phyloP scores from a whole-genome alignment of 805 yeast genomes.

The Zygosaccharomyces kombuchaensis region DNA sequence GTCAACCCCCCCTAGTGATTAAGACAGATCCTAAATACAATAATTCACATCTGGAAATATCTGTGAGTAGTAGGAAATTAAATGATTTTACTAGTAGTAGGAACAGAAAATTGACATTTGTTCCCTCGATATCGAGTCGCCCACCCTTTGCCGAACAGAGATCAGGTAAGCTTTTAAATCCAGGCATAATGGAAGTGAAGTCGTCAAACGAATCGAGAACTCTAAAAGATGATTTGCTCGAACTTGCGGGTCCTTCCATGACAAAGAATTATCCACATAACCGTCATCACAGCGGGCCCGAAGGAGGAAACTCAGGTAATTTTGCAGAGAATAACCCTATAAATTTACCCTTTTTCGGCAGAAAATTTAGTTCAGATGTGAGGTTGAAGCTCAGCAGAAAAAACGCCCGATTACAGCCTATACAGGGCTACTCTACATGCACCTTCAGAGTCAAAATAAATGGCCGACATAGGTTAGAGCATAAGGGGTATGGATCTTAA shows the following conservation, averaged over 20 bases:
- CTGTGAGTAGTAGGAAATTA: constrained; percentile 3
- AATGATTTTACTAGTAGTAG: neutral
- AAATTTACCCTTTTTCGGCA: neutral
- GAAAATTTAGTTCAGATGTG: constrained; percentile 15
- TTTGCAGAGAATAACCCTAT: neutral
- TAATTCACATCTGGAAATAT: constrained; percentile 2
- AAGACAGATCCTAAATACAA: constrained; percentile 11
- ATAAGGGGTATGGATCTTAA: neutral
- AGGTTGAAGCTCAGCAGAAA: constrained; percentile 13
- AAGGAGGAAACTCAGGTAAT: neutral
- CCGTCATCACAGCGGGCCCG: constrained; percentile 4
- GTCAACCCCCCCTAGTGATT: constrained; percentile 3
- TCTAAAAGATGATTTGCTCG: neutral
- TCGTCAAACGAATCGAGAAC: neutral
- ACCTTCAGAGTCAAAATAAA: constrained; percentile 24
- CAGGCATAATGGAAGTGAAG: neutral
- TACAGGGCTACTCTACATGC: constrained; percentile 20
- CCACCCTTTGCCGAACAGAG: neutral
- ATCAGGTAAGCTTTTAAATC: neutral
- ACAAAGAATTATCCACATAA: neutral
- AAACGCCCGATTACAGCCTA: constrained; percentile 7
- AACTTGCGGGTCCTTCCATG: neutral
- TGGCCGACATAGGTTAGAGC: constrained; percentile 3
- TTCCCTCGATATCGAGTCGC: constrained; percentile 8
- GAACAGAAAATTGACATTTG: constrained; percentile 9